Evolutionary conservation across 495 filamentous ascomycete species (phyloP).

Genomic region (Aspergillus steynii): DNA sequence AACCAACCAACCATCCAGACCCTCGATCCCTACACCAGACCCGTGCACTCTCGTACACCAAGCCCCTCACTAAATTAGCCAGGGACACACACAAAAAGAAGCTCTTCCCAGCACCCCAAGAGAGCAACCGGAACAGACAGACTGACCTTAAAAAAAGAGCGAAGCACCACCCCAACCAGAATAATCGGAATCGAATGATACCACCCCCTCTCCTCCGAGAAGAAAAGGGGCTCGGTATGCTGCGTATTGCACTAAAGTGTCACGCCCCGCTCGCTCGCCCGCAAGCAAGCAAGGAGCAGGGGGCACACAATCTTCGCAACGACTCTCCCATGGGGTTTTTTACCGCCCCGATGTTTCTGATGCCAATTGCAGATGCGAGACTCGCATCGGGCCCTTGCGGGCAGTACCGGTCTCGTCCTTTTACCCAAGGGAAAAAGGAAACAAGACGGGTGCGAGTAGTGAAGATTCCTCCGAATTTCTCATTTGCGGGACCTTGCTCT

Average conservation of each 20-base stretch:
- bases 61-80: conserved; percentile 41
- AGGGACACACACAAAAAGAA: conserved; percentile 26
- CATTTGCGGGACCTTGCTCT: conserved; percentile 70
- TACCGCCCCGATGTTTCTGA: conserved; percentile 89
- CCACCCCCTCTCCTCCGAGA: conserved; percentile 42
- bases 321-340: conserved; percentile 75
- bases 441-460: conserved; percentile 51
- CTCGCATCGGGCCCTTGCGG: conserved; percentile 92
- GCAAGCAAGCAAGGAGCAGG: too few relatives aligned
- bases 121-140: background rate
- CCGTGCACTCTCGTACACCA: conserved; percentile 1
- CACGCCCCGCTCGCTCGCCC: conserved; percentile 24
- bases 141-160: conserved; percentile 66
- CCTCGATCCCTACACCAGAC: conserved; percentile 14
- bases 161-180: conserved; percentile 85
- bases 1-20: conserved; percentile 5
- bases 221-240: conserved; percentile 61
- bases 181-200: conserved; percentile 99
- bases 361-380: conserved; percentile 90
- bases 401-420: conserved; percentile 57
- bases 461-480: conserved; percentile 99
- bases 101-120: conserved; percentile 30
- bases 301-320: conserved; percentile 88
- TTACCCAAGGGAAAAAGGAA: conserved; percentile 21
- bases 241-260: conserved; percentile 99